Percentiles rank a stretch among this genome's conserved stretches.
Evolutionary conservation across 306 rosid species (phyloP).

Genomic region (Ziziphus jujuba): DNA sequence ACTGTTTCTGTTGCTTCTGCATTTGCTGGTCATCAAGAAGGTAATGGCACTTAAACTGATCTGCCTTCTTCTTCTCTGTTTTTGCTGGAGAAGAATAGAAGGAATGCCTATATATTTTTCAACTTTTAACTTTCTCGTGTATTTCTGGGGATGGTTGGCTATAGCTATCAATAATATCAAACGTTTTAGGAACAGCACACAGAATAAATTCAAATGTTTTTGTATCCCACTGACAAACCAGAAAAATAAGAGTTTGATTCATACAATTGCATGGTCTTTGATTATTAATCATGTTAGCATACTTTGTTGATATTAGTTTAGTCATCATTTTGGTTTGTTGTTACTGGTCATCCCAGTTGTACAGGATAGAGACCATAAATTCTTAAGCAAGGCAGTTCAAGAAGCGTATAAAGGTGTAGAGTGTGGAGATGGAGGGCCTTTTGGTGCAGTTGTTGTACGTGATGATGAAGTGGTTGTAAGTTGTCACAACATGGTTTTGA

Average conservation of each 20-base stretch:
- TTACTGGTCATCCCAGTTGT: conserved; percentile 35
- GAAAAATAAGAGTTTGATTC: too few species aligned
- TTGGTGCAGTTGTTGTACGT: conserved; percentile 64
- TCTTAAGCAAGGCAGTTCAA: conserved; percentile 54
- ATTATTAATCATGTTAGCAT: neutral
- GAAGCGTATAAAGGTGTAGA: conserved; percentile 74
- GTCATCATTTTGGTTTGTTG: conserved; percentile 12
- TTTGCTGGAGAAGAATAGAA: neutral
- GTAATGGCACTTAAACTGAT: conserved; percentile 30
- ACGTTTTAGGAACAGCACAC: too few species aligned
- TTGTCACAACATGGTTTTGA: conserved; percentile 70
- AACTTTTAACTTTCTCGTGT: too few species aligned
- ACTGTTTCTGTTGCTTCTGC: conserved; percentile 75
- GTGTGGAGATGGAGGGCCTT: conserved; percentile 71
- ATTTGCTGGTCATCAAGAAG: conserved; percentile 67
- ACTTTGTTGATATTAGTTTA: neutral
- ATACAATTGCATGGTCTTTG: neutral
- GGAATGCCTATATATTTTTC: too few species aligned
- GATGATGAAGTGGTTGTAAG: conserved; percentile 65
- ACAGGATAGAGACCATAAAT: conserved; percentile 58
- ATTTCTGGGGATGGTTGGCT: too few species aligned
- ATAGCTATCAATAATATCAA: too few species aligned
- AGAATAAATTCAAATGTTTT: too few species aligned
- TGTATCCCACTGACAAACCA: too few species aligned
- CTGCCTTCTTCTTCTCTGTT: conserved; percentile 1